phyloP scores from a whole-genome alignment of 2,329 filamentous ascomycete species.

The Neobulgaria alba region DNA sequence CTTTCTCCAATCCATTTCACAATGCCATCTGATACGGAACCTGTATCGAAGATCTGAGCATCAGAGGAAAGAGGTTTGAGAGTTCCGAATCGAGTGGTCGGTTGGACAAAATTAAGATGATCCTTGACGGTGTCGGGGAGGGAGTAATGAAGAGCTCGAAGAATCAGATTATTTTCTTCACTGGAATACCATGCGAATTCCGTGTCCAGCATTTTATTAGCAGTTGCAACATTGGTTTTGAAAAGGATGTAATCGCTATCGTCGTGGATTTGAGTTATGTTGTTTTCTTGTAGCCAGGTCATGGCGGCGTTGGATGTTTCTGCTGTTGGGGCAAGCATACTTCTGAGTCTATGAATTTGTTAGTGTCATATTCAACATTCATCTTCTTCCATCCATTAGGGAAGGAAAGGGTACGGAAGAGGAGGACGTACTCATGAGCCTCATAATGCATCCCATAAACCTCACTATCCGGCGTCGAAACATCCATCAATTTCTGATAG shows the following conservation, averaged over 20 bases:
- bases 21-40: not conserved
- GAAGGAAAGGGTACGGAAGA: too few relatives aligned
- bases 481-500: too few relatives aligned
- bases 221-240: conserved; percentile 19
- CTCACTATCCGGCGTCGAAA: too few relatives aligned
- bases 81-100: conserved; percentile 38
- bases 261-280: conserved; percentile 37
- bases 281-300: conserved; percentile 36
- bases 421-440: too few relatives aligned
- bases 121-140: conserved; percentile 29
- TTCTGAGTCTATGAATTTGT: too few relatives aligned
- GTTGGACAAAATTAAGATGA: conserved; percentile 34
- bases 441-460: too few relatives aligned
- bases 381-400: too few relatives aligned
- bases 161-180: conserved; percentile 35
- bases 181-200: conserved; percentile 23
- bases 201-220: conserved; percentile 23
- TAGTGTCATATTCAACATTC: too few relatives aligned
- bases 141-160: conserved; percentile 39
- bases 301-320: conserved; percentile 31
- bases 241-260: conserved; percentile 43
- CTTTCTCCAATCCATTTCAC: not conserved
- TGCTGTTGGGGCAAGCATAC: conserved; percentile 33
- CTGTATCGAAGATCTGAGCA: not conserved
- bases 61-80: conserved; percentile 3